Evolutionary conservation across 2,329 filamentous ascomycete genomes (phyloP), one percentile per base, ranked within the genome.

Genomic region (Metarhizium anisopliae): DNA sequence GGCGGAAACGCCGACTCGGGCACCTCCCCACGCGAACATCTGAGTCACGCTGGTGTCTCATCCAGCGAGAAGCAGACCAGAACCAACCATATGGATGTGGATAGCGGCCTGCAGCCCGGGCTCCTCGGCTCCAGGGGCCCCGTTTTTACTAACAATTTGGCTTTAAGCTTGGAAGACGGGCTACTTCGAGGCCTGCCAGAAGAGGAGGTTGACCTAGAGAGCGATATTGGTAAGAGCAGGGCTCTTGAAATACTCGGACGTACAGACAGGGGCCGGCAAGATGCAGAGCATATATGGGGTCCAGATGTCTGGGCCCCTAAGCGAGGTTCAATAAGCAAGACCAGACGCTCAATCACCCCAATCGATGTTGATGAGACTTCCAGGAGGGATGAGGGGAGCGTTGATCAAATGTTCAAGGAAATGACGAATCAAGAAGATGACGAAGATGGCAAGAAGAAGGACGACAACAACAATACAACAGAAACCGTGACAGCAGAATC

Each of bases 391-490:
- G 77, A 77, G 18, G 73, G 72, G 47, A 77, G 76, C 30, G 77
- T 79, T 4, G 77, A 80, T 55, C 76, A 75, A 60, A 81, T 82
- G 77, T 81, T 82, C 63, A 72, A 76, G 49, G 79, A 81, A 47
- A 73, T 82, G 60, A 80, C 78, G 3, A 79, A 81, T 56, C 73
- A 77, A 56, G 76, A 79, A 16, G 76, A 80, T 29, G 77, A 79
- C 4, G 74, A 77, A 14, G 68, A 70, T 54, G 66, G 56, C 10
- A 76, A 74, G 61, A 69, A 68, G 59, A 70, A 70, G 49, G 67
- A 69, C 4, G 25, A 25, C 36, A 53, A 51, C 6, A 55, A 47
- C 2, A 58, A 59, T 35, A 54, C 57, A n/a, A 67, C 71, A 35
- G 66, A 64, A 18, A 63, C 63, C 14, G 68, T 75, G 51, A 76